phyloP scores from a whole-genome alignment of 352 stramenopile species.

The Thalassiosira livingstoniorum region DNA sequence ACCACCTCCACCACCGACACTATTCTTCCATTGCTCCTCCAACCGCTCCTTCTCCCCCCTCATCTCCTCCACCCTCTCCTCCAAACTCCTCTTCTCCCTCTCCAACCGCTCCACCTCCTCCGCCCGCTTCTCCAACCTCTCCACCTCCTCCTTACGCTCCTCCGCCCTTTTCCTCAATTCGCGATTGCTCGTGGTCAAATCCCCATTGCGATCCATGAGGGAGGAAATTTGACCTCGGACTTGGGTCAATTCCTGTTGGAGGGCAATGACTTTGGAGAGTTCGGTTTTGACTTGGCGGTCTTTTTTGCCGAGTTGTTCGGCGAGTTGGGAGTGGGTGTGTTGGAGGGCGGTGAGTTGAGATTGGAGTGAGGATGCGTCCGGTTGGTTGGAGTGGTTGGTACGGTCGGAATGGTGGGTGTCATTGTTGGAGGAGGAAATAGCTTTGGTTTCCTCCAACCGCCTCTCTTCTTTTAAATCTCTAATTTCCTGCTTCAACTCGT shows the following conservation, averaged over 20 bases:
- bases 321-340: background rate
- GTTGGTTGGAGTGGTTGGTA: no score
- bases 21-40: slow-evolving; percentile 17
- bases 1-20: slow-evolving; percentile 7
- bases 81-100: no score
- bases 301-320: slow-evolving; percentile 30
- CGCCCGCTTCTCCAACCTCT: no score
- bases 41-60: slow-evolving; percentile 12
- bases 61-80: no score
- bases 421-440: no score
- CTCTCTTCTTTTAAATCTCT: slow-evolving; percentile 21
- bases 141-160: no score
- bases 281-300: slow-evolving; percentile 29
- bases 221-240: background rate
- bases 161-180: no score
- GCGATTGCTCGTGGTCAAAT: background rate
- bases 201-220: background rate
- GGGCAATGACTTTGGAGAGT: slow-evolving; percentile 12
- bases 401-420: no score
- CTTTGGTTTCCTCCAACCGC: background rate
- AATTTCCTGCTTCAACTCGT: slow-evolving; percentile 23
- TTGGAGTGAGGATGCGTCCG: no score
- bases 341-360: no score
- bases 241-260: slow-evolving; percentile 37
- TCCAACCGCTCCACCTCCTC: no score